Evolutionary conservation across 768 basidiomycete genomes (phyloP).

Genomic region (Leccinum broughii): DNA sequence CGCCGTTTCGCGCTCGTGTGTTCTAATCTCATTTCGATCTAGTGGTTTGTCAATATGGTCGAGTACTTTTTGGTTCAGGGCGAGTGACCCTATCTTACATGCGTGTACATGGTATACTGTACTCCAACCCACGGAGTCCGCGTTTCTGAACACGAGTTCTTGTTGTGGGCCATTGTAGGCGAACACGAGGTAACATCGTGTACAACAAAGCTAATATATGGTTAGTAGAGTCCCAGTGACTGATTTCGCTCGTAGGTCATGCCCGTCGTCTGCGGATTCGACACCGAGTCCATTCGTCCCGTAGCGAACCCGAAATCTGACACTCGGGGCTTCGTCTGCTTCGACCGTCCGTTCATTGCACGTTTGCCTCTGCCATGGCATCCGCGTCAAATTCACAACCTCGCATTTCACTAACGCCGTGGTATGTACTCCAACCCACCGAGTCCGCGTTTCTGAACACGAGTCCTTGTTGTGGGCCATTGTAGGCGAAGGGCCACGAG

Average conservation of each 20-base stretch:
- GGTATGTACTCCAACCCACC: too few species aligned
- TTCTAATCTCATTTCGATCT: background rate
- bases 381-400: conserved; percentile 11
- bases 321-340: conserved; percentile 8
- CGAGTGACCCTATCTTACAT: too few species aligned
- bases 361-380: conserved; percentile 20
- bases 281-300: conserved; percentile 6
- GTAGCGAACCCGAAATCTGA: conserved; percentile 2
- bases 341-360: conserved; percentile 14
- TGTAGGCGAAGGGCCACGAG: too few species aligned
- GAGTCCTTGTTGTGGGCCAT: too few species aligned
- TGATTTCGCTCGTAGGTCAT: background rate
- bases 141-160: too few species aligned
- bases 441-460: too few species aligned
- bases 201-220: too few species aligned
- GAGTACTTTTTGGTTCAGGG: background rate
- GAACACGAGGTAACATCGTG: too few species aligned
- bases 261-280: background rate
- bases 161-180: too few species aligned
- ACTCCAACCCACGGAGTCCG: too few species aligned
- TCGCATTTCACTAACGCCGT: conserved; percentile 3
- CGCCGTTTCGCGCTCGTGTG: background rate
- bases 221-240: too few species aligned
- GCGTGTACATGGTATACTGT: too few species aligned
- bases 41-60: background rate